A percentile compares a stretch with the other conserved stretches of the same genome.
These are phyloP conservation scores for Dictyostelium citrinum DNA, from an alignment of 78 protist species.

Conservation along the genomic window DNA sequence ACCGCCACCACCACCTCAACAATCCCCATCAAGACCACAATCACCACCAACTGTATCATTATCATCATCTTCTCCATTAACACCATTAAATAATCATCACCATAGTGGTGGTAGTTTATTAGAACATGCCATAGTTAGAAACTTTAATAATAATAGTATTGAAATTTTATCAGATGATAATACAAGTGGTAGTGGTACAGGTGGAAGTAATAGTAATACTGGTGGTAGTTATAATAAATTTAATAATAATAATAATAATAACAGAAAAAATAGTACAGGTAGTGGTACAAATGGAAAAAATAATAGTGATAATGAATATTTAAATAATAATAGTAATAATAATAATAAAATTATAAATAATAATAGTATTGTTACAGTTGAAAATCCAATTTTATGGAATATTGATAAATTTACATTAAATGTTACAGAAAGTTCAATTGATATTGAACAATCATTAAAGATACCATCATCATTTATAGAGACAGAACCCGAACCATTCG, in stretches of 20 bases:
- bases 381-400: neutral
- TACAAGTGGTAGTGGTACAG: neutral
- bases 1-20: neutral
- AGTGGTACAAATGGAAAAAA: neutral
- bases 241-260: neutral
- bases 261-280: neutral
- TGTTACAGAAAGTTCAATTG: neutral
- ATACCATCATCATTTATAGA: neutral
- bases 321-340: neutral
- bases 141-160: neutral
- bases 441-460: constrained; percentile 5
- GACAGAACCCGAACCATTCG: neutral
- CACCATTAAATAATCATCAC: neutral
- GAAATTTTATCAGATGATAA: neutral
- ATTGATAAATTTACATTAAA: neutral
- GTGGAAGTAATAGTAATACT: neutral
- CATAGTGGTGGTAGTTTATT: neutral
- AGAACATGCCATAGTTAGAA: neutral
- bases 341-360: neutral
- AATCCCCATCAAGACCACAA: neutral
- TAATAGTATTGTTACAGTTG: neutral
- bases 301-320: neutral
- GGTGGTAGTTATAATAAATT: neutral
- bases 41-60: neutral
- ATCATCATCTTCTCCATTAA: neutral